Base-by-base conservation (phyloP, 768 basidiomycete genomes). In the Floccularia luteovirens region DNA sequence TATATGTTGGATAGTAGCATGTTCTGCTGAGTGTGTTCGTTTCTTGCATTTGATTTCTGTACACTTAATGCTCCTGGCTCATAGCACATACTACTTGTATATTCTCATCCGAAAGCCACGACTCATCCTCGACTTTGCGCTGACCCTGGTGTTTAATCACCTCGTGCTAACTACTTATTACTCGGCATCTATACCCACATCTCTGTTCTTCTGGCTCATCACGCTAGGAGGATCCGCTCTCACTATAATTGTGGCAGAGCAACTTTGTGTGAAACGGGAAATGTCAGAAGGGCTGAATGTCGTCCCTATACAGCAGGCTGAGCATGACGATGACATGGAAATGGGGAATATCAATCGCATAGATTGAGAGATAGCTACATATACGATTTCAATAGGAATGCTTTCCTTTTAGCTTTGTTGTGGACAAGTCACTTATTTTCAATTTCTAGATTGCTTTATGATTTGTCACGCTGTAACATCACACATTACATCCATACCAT, bases 131-230 rank as follows among this genome's bases (percentile, higher is more conserved):
- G 96, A 99, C 64, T 96, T 96, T 61, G 72, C 90, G 6, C 59
- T 94, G 44, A 98, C 96, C 0, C 75, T 98, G 35, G 63, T 88
- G 35, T 88, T 94, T 71, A 88, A 82, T 56, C 96, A 99, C 60
- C 66, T 94, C 43, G 82, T 98, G 41, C 66, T 98, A 45, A 94
- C 96, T 39, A 92, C 90, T 25, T 97, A 97, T 63, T 91, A 90
- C 58, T 77, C 90, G 2, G 76, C 79, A 10, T 71, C 78, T 11
- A 60, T 88, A 47, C 96, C 96, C 5, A 88, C 88, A 0, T 93
- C 90, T 1, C 56, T 89, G 24, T 98, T 94, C 70, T 97, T 88
- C 68, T 99, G 93, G 92, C 53, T 79, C 34, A 70, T 93, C 36
- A 67, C 93, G 55, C 59, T 74, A n/a, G 63, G 66, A 28, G 82